Evolutionary conservation across 2,329 filamentous ascomycete genomes (phyloP), one percentile per base, ranked within the genome.

Genomic region (Thermoascus crustaceus): DNA sequence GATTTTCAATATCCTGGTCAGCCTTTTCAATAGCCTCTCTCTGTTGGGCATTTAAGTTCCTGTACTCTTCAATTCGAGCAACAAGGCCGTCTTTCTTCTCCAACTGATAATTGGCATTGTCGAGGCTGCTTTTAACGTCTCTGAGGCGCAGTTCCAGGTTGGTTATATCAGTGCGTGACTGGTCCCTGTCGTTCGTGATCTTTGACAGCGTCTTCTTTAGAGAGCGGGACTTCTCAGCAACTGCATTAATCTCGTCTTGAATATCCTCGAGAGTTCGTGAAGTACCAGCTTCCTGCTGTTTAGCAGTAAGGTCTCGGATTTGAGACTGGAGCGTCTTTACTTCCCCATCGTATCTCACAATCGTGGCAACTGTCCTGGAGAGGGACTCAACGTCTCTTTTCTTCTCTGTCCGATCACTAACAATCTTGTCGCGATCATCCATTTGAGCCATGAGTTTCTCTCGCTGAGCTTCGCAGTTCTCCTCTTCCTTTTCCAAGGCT

Each of bases 251-350:
- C 31, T 87, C 76, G 35, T 84, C 79, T 48, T 91, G 83, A 35
- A 96, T 87, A 46, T 91, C 84, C 35, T 94, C 84, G 5, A 86
- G 73, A 19, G 83, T 84, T 42, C 85, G 77, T 9, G 76, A 73
- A 7, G 71, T 59, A 8, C 75, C 74, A 17, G 72, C 69, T 9
- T 80, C 75, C 50, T 82, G 78, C 53, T 95, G 83, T 47, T 87
- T 86, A 6, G 78, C 78, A 39, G 76, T 71, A 32, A 94, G 74
- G 35, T 83, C 78, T 37, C 81, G 71, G 32, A 95, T 81, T 55
- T 94, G 82, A 24, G 65, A 64, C 49, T 84, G 76, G 4, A 85
- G 78, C 23, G 80, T 78, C 30, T 69, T 68, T 40, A 89, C 82
- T 29, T 94, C 85, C 41, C 70, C 73, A 44, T 78, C 67, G 27